These are phyloP conservation scores for Schizochytrium sp. DNA, from an alignment of 108 stramenopile species.

Conservation along the genomic window DNA sequence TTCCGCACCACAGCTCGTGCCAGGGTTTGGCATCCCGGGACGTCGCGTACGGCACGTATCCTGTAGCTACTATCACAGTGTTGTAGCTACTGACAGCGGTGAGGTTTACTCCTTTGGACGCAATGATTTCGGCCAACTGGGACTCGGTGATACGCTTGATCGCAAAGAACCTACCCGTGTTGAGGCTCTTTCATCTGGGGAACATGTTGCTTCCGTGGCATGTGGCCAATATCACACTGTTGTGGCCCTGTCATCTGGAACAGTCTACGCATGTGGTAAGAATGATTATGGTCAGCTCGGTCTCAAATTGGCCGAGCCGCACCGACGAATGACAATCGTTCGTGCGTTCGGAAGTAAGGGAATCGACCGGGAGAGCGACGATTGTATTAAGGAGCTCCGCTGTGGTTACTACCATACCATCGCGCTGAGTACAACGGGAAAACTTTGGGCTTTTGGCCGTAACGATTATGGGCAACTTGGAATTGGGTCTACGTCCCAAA, in stretches of 20 bases:
- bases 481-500: conserved; percentile 73
- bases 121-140: conserved; percentile 78
- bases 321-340: conserved; percentile 62
- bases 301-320: conserved; percentile 61
- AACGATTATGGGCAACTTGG: conserved; percentile 95
- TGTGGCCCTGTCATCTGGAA: conserved; percentile 66
- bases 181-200: not conserved
- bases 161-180: conserved; percentile 68
- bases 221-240: conserved; percentile 78
- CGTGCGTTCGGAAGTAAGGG: conserved; percentile 47
- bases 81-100: conserved; percentile 69
- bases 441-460: conserved; percentile 90
- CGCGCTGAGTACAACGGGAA: conserved; percentile 84
- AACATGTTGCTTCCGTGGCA: conserved; percentile 63
- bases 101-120: conserved; percentile 75
- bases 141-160: conserved; percentile 73
- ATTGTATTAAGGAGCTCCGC: conserved; percentile 61
- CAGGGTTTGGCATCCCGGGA: conserved; percentile 63
- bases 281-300: conserved; percentile 80
- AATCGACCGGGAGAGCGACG: conserved; percentile 28
- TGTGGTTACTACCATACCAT: conserved; percentile 92
- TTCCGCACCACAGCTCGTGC: conserved; percentile 69
- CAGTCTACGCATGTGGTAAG: conserved; percentile 74
- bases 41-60: conserved; percentile 62
- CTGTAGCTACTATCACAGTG: conserved; percentile 76